Base-by-base conservation (phyloP, 2,329 filamentous ascomycete species). In the Talaromyces sp. region DNA sequence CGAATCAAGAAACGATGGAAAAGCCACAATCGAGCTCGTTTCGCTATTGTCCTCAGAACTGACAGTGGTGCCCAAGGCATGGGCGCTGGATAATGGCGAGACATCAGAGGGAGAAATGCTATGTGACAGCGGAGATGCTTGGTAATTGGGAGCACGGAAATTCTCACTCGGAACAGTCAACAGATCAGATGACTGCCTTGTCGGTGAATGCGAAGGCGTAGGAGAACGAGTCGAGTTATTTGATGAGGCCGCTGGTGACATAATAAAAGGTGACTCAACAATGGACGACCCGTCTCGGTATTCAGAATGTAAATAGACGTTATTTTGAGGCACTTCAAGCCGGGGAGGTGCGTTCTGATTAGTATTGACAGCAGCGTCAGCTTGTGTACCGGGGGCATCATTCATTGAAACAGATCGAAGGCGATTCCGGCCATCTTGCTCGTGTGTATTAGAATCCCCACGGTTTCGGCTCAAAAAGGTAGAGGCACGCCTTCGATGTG, bases 1-100 rank as follows among this genome's bases (percentile, higher is more conserved):
- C 33, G 61, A 40, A 64, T 93, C 90, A 2, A 83, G 81, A 65
- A 87, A 90, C 5, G 80, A 75, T 1, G 90, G 90, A 64, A 95
- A 94, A 0, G 89, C 88, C 4, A 85, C 84, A 4, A 81, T 75
- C 4, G 82, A 78, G 68, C 78, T 70, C 53, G 61, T 62, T 12
- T 62, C 61, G 23, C 58, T 44, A 27, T 71, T 65, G 58, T 64
- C 44, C 34, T 61, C 59, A 40, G 56, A 54, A 54, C 56, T 62
- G 40, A 57, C 42, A 8, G 62, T 63, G 18, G 62, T 62, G 6
- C 59, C 56, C 40, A 58, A 56, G 53, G 65, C 56, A 31, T 61
- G 64, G 44, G 64, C 59, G 2, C 65, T 69, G 27, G 68, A 68
- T 36, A 68, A 58, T n/a, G 73, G 72, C 18, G 75, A 76, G 31